phyloP scores from a whole-genome alignment of 2,329 filamentous ascomycete species.

The Dactylellina leptospora region DNA sequence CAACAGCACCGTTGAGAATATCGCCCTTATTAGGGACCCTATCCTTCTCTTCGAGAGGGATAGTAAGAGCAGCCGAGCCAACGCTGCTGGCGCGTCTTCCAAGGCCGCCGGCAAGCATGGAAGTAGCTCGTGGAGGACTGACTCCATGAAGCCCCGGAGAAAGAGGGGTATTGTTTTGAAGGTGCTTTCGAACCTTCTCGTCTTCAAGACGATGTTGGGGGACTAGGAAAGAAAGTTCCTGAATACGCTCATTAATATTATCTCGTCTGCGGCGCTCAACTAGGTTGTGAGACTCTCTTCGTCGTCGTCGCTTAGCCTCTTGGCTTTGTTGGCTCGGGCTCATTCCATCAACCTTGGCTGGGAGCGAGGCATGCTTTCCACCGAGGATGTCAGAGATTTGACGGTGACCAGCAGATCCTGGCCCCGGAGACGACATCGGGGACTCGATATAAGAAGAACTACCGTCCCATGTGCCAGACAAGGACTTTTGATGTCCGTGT shows the following conservation, averaged over 20 bases:
- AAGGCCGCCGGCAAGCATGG: slow-evolving; percentile 83
- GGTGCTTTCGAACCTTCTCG: slow-evolving; percentile 94
- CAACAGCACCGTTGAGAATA: slow-evolving; percentile 94
- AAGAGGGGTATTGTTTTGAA: slow-evolving; percentile 88
- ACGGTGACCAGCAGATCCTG: slow-evolving; percentile 66
- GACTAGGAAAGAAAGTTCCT: slow-evolving; percentile 92
- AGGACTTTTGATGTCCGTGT: slow-evolving; percentile 77
- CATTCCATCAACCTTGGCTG: slow-evolving; percentile 78
- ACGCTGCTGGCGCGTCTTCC: slow-evolving; percentile 79
- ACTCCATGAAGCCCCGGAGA: slow-evolving; percentile 80
- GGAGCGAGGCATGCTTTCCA: slow-evolving; percentile 86
- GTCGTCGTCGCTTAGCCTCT: slow-evolving; percentile 89
- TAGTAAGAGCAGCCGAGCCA: slow-evolving; percentile 71
- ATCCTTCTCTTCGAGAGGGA: slow-evolving; percentile 95
- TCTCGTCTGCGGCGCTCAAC: slow-evolving; percentile 93
- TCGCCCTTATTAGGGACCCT: slow-evolving; percentile 99
- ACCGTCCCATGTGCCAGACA: slow-evolving; percentile 82
- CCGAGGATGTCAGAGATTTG: slow-evolving; percentile 90
- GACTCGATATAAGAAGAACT: slow-evolving; percentile 90
- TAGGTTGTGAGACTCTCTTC: slow-evolving; percentile 93
- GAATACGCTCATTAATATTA: slow-evolving; percentile 98
- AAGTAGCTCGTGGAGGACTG: slow-evolving; percentile 80
- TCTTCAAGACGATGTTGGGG: slow-evolving; percentile 92
- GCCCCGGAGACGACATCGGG: slow-evolving; percentile 80
- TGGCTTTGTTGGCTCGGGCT: slow-evolving; percentile 73